phyloP scores from a whole-genome alignment of 345 rosid species.

The Populus deltoides region DNA sequence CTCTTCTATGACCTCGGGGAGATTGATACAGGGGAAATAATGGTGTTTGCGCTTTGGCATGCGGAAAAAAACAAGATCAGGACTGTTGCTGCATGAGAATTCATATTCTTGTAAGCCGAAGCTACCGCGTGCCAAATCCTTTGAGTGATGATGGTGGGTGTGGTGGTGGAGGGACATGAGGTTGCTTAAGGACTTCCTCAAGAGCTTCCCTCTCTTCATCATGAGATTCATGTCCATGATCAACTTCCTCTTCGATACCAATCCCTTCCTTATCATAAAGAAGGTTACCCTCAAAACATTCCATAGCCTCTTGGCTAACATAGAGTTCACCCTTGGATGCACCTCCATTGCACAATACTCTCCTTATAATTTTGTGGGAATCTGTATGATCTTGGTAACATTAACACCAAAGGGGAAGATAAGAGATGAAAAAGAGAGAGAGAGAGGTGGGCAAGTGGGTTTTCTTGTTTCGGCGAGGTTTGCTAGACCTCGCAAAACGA shows the following conservation, averaged over 20 bases:
- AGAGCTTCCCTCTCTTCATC: constrained; percentile 50
- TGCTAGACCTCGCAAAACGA: constrained; percentile 46
- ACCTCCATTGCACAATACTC: constrained; percentile 25
- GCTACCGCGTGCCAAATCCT: constrained; percentile 30
- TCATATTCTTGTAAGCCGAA: constrained; percentile 58
- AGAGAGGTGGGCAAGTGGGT: background rate
- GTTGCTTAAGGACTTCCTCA: constrained; percentile 40
- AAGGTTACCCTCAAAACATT: constrained; percentile 42
- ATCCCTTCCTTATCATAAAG: constrained; percentile 49
- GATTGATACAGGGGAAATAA: constrained; percentile 53
- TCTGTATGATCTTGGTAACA: too few relatives aligned
- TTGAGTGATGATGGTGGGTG: constrained; percentile 14
- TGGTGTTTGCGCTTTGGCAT: constrained; percentile 36
- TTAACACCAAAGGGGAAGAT: too few relatives aligned
- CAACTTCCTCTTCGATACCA: constrained; percentile 48
- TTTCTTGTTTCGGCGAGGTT: constrained; percentile 53
- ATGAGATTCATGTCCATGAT: constrained; percentile 58
- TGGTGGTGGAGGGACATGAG: constrained; percentile 37
- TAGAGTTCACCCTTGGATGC: constrained; percentile 25
- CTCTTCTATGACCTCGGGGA: constrained; percentile 32
- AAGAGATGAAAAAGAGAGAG: background rate
- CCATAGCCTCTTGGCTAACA: constrained; percentile 49
- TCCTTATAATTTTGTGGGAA: too few relatives aligned
- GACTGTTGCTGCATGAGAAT: constrained; percentile 64
- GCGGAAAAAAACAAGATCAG: constrained; percentile 57